Percentiles rank a stretch among this genome's conserved stretches.
phyloP scores from a whole-genome alignment of 1,139 yeast genomes.

The Zygoascus hellenicus region DNA sequence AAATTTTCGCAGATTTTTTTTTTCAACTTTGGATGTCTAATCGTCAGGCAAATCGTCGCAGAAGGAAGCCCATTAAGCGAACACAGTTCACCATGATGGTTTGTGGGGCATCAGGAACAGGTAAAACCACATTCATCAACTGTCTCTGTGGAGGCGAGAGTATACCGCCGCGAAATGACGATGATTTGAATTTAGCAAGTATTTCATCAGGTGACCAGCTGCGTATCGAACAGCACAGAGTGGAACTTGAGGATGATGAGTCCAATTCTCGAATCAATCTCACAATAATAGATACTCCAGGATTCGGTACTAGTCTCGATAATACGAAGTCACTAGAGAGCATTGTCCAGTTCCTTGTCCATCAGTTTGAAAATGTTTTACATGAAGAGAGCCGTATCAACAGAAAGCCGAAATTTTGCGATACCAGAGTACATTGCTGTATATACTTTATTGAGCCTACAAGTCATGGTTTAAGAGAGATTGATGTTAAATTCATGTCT shows the following conservation, averaged over 20 bases:
- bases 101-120: conserved; percentile 68
- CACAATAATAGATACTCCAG: conserved; percentile 75
- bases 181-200: conserved; percentile 23
- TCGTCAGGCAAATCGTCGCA: conserved; percentile 24
- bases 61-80: conserved; percentile 71
- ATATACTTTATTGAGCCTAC: conserved; percentile 65
- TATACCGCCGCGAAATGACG: conserved; percentile 14
- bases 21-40: not conserved
- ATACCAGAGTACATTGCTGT: conserved; percentile 64
- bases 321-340: conserved; percentile 64
- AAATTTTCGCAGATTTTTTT: not conserved
- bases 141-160: conserved; percentile 50
- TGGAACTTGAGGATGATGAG: conserved; percentile 38
- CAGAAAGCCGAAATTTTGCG: conserved; percentile 72
- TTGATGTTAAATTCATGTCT: conserved; percentile 71
- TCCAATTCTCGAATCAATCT: conserved; percentile 30
- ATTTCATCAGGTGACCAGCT: conserved; percentile 34
- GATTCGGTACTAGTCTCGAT: conserved; percentile 69
- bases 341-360: conserved; percentile 68
- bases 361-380: conserved; percentile 84
- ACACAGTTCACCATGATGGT: conserved; percentile 74
- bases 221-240: conserved; percentile 44
- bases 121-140: conserved; percentile 74
- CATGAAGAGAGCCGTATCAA: conserved; percentile 88
- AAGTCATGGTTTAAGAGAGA: conserved; percentile 66